Conservation (phyloP, 2,329 filamentous ascomycete genomes). For the Botrytis elliptica region DNA sequence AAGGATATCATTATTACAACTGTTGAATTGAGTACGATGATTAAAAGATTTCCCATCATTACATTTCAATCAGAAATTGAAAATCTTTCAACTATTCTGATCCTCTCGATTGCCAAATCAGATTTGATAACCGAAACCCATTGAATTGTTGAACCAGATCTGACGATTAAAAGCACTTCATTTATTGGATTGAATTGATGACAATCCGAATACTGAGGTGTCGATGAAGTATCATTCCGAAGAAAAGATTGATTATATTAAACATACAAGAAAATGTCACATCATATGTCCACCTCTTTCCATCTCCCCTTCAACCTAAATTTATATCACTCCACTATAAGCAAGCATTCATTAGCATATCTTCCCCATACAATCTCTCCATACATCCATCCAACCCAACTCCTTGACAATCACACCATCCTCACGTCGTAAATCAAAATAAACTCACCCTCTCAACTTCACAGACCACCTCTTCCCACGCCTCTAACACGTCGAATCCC, state of each 20-base stretch:
- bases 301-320: slow-evolving; percentile 10
- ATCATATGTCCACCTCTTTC: not conserved
- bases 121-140: no score
- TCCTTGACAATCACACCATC: not conserved
- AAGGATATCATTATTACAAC: no score
- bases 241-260: not conserved
- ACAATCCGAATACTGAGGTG: not conserved
- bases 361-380: not conserved
- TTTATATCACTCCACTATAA: slow-evolving; percentile 25
- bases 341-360: not conserved
- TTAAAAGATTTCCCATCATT: no score
- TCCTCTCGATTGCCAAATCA: no score
- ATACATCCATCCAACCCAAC: no score
- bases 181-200: no score
- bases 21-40: no score
- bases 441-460: slow-evolving; percentile 54
- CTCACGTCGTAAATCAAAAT: not conserved
- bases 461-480: slow-evolving; percentile 76
- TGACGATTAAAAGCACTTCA: no score
- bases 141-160: no score
- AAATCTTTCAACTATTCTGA: no score
- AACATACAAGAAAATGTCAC: not conserved
- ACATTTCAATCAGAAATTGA: no score
- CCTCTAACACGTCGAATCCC: slow-evolving; percentile 77
- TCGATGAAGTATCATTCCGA: not conserved